Evolutionary conservation across 2,329 filamentous ascomycete genomes (phyloP), one percentile per base, ranked within the genome.

Genomic region (Emergomyces orientalis): DNA sequence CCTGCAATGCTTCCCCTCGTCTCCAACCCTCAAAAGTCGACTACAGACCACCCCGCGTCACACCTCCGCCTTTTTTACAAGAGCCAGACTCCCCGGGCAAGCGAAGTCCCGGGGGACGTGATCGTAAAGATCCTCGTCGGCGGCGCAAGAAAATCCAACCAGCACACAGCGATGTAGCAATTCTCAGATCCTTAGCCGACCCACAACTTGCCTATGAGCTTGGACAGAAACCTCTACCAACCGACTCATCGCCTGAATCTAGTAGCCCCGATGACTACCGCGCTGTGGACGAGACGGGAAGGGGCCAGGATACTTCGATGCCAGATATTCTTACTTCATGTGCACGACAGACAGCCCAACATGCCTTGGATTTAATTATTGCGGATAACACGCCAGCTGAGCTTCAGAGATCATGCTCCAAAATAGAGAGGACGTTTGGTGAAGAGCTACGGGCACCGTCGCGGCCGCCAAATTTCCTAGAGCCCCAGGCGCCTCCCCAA

Each of bases 161-260:
- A 60, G 72, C 71, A 65, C 83, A 83, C 71, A 84, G 83, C 69
- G 86, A 89, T 81, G 84, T 80, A 68, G 85, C 90, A 66, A 80
- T 93, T 73, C 81, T 93, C 66, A 76, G 78, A 63, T 79, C 81
- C 73, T 81, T 92, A 78, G 83, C 80, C 71, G 85, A 85, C 70
- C 79, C 80, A 67, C 85, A 91, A 59, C 82, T 90, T 70, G 86
- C 86, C 77, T 76, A 67, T 72, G 62, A 65, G 39, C 47, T 54
- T 39, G 55, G 51, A 19, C 34, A 63, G 27, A 56, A 43, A 17
- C 61, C 63, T 30, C 47, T 54, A 54, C 61, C 55, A 25, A 55
- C 49, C n/a, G 59, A 62, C 51, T 63, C 62, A 19, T 19, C 57
- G 7, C 58, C 60, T 11, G 61, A 30, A 22, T 30, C 19, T 19